phyloP scores from a whole-genome alignment of 148 eudicot genomes.

The Amaranthus palmeri region DNA sequence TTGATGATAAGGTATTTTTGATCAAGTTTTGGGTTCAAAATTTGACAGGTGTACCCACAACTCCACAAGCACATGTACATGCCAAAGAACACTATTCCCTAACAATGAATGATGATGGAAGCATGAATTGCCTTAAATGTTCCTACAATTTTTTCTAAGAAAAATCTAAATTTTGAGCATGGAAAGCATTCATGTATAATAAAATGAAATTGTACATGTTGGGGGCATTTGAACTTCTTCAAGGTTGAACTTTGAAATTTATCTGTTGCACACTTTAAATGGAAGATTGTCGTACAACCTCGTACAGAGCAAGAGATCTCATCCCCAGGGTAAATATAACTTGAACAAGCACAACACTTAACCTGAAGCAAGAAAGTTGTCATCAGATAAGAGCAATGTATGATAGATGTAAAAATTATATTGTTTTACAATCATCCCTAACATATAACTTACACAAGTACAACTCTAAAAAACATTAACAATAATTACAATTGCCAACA shows the following conservation, averaged over 20 bases:
- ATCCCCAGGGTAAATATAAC: conserved; percentile 47
- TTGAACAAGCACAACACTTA: conserved; percentile 59
- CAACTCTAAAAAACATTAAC: too few species aligned
- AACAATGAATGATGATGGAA: too few species aligned
- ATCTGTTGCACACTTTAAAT: conserved; percentile 56
- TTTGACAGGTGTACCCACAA: too few species aligned
- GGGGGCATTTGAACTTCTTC: conserved; percentile 74
- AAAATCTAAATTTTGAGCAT: not conserved
- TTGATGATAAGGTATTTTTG: too few species aligned
- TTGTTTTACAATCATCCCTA: not conserved
- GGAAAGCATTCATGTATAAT: not conserved
- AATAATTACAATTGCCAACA: too few species aligned
- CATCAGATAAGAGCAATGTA: not conserved
- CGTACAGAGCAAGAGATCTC: conserved; percentile 59
- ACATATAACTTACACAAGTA: not conserved
- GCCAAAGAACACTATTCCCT: too few species aligned
- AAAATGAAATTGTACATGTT: conserved; percentile 54
- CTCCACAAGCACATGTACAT: too few species aligned
- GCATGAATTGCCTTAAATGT: too few species aligned
- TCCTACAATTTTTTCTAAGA: too few species aligned
- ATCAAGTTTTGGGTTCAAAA: too few species aligned
- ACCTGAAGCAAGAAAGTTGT: conserved; percentile 36
- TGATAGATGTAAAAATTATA: not conserved
- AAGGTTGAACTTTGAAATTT: conserved; percentile 27
- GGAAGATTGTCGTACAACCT: conserved; percentile 54